phyloP scores from a whole-genome alignment of 352 stramenopile genomes.

The Phytopythium oedochilum region DNA sequence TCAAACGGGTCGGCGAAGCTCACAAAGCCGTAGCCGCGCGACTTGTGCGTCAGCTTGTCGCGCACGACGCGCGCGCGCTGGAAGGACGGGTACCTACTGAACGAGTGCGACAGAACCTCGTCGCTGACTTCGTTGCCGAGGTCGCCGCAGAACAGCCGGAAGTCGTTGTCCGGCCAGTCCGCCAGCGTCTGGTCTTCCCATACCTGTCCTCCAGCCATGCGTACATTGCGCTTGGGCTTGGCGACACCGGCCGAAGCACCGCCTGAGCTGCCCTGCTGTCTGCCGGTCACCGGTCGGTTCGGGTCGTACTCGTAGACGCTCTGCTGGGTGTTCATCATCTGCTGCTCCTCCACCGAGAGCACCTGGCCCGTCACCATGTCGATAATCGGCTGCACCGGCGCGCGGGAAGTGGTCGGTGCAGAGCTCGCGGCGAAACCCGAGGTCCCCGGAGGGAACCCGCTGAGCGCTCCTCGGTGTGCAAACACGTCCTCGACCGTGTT shows the following conservation, averaged over 20 bases:
- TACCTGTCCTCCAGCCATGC: constrained; percentile 79
- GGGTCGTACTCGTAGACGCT: constrained; percentile 84
- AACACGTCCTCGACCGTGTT: constrained; percentile 47
- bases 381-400: constrained; percentile 36
- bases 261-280: background rate
- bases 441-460: constrained; percentile 54
- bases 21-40: constrained; percentile 95
- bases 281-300: constrained; percentile 15
- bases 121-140: constrained; percentile 92
- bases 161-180: constrained; percentile 96
- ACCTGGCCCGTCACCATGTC: constrained; percentile 70
- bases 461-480: constrained; percentile 56
- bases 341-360: constrained; percentile 62
- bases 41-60: constrained; percentile 86
- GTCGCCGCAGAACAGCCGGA: constrained; percentile 95
- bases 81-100: constrained; percentile 71
- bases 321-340: constrained; percentile 81
- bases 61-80: constrained; percentile 75
- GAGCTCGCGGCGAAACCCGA: constrained; percentile 14
- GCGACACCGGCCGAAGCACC: background rate
- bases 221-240: constrained; percentile 51
- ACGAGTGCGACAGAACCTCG: constrained; percentile 76
- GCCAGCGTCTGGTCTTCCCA: constrained; percentile 91
- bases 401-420: background rate
- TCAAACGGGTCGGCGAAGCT: constrained; percentile 93